Percentiles rank a stretch among this genome's conserved stretches.
Evolutionary conservation across 495 filamentous ascomycete species (phyloP).

Genomic region (Lentithecium fluviatile): DNA sequence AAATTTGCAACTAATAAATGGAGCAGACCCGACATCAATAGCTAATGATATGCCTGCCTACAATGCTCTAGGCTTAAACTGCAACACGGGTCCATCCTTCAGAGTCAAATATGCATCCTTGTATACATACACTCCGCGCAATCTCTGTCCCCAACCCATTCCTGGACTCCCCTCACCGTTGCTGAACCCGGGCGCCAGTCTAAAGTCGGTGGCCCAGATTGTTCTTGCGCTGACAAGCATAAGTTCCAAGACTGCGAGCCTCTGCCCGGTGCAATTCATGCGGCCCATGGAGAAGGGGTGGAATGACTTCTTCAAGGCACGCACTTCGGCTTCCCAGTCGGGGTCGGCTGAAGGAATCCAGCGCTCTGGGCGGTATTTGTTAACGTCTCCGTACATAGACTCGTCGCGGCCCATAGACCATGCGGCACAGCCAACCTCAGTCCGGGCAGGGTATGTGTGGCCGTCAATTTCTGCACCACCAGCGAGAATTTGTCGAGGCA

Average conservation of each 20-base stretch:
- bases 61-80: conserved; percentile 2
- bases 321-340: background rate
- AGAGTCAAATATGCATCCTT: conserved; percentile 9
- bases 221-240: conserved; percentile 12
- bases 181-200: background rate
- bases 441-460: conserved; percentile 51
- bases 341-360: conserved; percentile 19
- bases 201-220: conserved; percentile 22
- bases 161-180: conserved; percentile 34
- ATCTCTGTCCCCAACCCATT: conserved; percentile 10
- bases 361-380: conserved; percentile 23
- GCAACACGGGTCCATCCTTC: conserved; percentile 4
- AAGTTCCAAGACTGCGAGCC: conserved; percentile 24
- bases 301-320: conserved; percentile 14
- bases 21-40: too few species aligned
- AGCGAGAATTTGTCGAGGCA: conserved; percentile 59
- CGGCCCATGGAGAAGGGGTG: conserved; percentile 29
- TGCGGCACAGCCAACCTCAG: conserved; percentile 22
- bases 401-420: conserved; percentile 23
- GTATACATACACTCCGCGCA: background rate
- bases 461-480: conserved; percentile 59
- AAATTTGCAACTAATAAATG: too few species aligned
- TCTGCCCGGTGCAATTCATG: conserved; percentile 26
- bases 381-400: conserved; percentile 16
- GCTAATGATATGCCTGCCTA: too few species aligned